phyloP scores from a whole-genome alignment of 768 basidiomycete species.

The Pleurotus cornucopiae region DNA sequence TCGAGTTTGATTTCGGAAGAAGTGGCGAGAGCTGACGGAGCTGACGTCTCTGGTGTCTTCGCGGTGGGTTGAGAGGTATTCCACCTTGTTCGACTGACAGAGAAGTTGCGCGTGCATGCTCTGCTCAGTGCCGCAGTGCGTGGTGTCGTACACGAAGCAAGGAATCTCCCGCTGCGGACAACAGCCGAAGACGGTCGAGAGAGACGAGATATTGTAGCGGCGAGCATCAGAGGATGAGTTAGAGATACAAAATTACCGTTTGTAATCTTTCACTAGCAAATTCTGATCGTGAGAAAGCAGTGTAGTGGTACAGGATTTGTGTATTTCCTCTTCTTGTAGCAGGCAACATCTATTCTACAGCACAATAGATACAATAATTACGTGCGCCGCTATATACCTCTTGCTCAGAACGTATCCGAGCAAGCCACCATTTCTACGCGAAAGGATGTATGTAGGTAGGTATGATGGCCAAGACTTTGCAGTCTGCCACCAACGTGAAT shows the following conservation, averaged over 20 bases:
- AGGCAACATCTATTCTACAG: conserved; percentile 5
- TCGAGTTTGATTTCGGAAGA: conserved; percentile 1
- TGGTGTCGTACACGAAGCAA: too few species aligned
- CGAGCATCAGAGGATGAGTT: too few species aligned
- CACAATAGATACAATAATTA: conserved; percentile 8
- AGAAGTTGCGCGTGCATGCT: not conserved
- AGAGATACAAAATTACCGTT: too few species aligned
- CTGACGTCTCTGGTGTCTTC: not conserved
- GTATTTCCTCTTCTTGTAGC: not conserved
- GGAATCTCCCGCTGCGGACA: too few species aligned
- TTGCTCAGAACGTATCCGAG: not conserved
- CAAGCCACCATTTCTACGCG: not conserved
- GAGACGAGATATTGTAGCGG: too few species aligned
- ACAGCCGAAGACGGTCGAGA: not conserved
- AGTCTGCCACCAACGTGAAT: too few species aligned
- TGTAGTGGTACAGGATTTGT: not conserved
- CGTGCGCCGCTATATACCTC: conserved; percentile 2
- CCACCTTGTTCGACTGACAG: not conserved
- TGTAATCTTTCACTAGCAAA: not conserved
- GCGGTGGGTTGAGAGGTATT: not conserved
- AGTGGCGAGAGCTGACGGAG: not conserved
- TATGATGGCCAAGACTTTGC: too few species aligned
- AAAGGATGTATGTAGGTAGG: not conserved
- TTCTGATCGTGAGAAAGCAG: not conserved
- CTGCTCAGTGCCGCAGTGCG: not conserved